Conservation (phyloP, 768 basidiomycete species). For the Rhizopogon roseolus region DNA sequence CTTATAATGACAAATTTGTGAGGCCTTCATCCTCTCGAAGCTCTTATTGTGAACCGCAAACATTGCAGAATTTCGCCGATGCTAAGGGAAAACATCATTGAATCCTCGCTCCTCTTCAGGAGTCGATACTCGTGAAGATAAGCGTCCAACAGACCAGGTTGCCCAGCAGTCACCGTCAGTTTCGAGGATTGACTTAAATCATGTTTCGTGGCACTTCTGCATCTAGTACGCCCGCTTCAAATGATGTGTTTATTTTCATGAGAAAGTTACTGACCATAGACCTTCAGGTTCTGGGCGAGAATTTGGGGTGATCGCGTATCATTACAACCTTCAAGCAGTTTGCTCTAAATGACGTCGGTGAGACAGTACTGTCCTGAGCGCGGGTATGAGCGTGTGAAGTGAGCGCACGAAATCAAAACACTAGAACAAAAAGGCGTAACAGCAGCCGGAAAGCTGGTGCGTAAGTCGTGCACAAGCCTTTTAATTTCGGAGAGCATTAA, state of each 20-base stretch:
- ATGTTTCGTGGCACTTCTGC: background rate
- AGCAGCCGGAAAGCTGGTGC: too few species aligned
- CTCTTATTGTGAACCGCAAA: background rate
- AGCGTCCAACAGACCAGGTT: background rate
- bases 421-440: too few species aligned
- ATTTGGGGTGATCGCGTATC: slow-evolving; percentile 35
- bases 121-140: background rate
- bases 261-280: slow-evolving; percentile 32
- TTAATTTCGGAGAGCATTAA: too few species aligned
- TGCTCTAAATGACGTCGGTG: slow-evolving; percentile 18
- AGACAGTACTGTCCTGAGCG: too few species aligned
- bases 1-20: background rate
- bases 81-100: background rate
- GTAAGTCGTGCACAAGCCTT: too few species aligned
- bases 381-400: too few species aligned
- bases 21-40: background rate
- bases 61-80: background rate
- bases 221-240: background rate
- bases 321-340: slow-evolving; percentile 18
- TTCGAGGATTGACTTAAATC: background rate
- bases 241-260: background rate
- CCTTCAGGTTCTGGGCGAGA: slow-evolving; percentile 22
- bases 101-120: background rate
- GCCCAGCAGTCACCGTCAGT: background rate
- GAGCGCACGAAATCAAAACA: too few species aligned